Conservation (phyloP, 2,329 filamentous ascomycete genomes). For the Aspergillus novoparasiticus region DNA sequence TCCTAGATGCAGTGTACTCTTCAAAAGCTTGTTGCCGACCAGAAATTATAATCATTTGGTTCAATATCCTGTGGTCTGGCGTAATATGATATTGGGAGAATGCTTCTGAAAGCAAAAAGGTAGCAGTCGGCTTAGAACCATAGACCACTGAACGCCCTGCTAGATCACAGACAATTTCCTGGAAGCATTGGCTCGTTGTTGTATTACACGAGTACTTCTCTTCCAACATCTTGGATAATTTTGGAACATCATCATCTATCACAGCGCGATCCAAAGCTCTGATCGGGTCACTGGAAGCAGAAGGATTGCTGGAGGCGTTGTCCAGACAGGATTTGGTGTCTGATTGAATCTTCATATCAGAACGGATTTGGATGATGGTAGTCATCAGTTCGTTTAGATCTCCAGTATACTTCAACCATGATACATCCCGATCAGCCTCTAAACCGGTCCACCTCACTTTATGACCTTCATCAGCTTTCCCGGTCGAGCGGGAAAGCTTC, state of each 20-base stretch:
- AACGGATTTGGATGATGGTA: not conserved
- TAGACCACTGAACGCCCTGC: not conserved
- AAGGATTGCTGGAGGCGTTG: rapidly evolving
- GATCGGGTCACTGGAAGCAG: not conserved
- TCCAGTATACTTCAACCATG: not conserved
- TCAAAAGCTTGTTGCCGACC: not conserved
- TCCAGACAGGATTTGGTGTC: not conserved
- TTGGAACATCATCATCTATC: not conserved
- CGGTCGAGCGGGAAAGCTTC: not conserved
- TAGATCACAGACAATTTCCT: slow-evolving; percentile 3
- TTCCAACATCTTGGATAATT: not conserved
- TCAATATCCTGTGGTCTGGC: slow-evolving; percentile 2
- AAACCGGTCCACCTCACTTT: slow-evolving; percentile 2
- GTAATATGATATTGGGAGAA: not conserved
- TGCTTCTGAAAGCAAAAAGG: slow-evolving; percentile 5
- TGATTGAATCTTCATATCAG: not conserved
- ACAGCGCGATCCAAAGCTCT: not conserved
- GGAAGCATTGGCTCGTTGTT: not conserved
- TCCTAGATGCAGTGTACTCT: not conserved
- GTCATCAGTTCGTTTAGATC: not conserved
- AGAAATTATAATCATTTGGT: slow-evolving; percentile 3
- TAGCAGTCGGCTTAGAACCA: not conserved
- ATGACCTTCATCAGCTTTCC: not conserved
- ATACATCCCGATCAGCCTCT: not conserved
- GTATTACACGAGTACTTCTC: not conserved